Evolutionary conservation across 768 basidiomycete genomes (phyloP), one percentile per base, ranked within the genome.

Genomic region (Rubroboletus pulcherrimus): DNA sequence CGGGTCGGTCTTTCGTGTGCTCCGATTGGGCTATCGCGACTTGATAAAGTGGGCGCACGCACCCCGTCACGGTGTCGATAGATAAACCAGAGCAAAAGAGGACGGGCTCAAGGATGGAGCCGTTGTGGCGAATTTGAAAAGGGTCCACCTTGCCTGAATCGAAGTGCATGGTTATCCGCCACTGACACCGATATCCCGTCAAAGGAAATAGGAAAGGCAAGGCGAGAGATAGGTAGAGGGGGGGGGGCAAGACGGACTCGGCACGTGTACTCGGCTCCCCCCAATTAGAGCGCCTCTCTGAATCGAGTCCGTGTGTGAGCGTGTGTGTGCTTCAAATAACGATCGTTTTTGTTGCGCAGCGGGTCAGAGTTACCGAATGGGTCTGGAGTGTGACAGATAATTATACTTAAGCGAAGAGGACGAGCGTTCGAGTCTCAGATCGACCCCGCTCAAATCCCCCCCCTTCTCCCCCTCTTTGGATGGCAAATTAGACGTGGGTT

Each of bases 341-440:
- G 14, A 19, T 15, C 7, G 9, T 3, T 10, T 40, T 24, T 15
- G 24, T 10, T 31, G 21, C 17, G 39, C 38, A 21, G 35, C 34
- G 62, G 65, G 39, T 21, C 53, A n/a, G n/a, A 51, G 29, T 55
- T 67, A 10, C 63, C 66, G 63, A 65, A 67, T 59, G 59, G 55
- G 65, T 42, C 11, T 53, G 47, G 11, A 43, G 34, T 19, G n/a
- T 38, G 48, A 58, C 60, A 47, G 51, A 55, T 31, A 8, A 39
- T 17, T 46, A 51, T 54, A 51, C 33, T 37, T 39, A 26, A 49
- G 59, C 65, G 49, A 55, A 47, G 14, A 5, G 31, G 46, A 33
- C 19, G 5, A 26, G 14, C 7, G 49, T 3, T 10, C 33, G 50
- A 59, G 39, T 43, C 31, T 55, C 51, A 37, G 55, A 57, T 60